phyloP scores from a whole-genome alignment of 768 basidiomycete species.

The Hysterangium stoloniferum region DNA sequence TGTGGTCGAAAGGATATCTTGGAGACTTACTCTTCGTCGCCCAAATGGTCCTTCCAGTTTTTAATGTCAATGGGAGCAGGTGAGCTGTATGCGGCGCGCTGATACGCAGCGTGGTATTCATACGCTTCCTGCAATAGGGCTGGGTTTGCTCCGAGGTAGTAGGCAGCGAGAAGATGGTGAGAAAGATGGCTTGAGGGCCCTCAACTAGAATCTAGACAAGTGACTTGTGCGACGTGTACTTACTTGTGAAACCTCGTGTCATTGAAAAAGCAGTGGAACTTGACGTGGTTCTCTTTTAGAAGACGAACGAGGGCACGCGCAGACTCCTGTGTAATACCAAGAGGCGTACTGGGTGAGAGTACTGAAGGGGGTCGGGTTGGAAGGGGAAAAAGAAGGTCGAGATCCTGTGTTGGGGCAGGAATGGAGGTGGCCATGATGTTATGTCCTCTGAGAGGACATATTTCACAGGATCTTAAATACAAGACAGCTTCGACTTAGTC shows the following conservation, averaged over 20 bases:
- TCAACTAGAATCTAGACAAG: slow-evolving; percentile 1
- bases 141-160: slow-evolving; percentile 47
- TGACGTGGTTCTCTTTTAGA: slow-evolving; percentile 43
- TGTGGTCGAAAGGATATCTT: background rate
- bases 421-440: slow-evolving; percentile 2
- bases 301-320: slow-evolving; percentile 13
- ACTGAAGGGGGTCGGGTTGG: slow-evolving; percentile 24
- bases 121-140: slow-evolving; percentile 37
- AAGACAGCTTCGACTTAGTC: too few species aligned
- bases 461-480: background rate
- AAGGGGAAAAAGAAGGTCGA: slow-evolving; percentile 26
- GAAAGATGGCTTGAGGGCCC: slow-evolving; percentile 41
- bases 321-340: slow-evolving; percentile 15
- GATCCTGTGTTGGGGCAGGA: slow-evolving; percentile 5
- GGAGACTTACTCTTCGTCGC: slow-evolving; percentile 40
- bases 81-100: slow-evolving; percentile 33
- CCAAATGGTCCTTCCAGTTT: slow-evolving; percentile 50
- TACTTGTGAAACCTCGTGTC: slow-evolving; percentile 42
- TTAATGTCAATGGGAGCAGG: slow-evolving; percentile 37
- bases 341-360: slow-evolving; percentile 28
- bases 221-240: slow-evolving; percentile 12
- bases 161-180: slow-evolving; percentile 52
- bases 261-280: slow-evolving; percentile 51
- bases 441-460: background rate
- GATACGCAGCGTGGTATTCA: slow-evolving; percentile 25